Conservation (phyloP, 345 rosid genomes). For the Eucalyptus camaldulensis region DNA sequence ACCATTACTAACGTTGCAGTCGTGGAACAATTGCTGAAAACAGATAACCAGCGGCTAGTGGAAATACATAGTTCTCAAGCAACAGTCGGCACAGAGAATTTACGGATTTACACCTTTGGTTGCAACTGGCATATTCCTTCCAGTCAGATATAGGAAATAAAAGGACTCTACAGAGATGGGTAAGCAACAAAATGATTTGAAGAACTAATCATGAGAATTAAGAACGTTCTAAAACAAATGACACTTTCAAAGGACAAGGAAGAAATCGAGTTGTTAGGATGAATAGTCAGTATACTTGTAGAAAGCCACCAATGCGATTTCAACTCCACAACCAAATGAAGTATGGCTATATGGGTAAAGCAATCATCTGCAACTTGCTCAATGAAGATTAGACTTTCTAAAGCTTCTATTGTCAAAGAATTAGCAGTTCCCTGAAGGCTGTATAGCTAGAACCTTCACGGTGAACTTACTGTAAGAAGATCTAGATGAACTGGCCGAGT, state of each 20-base stretch:
- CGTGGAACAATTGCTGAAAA: neutral
- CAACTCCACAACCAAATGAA: neutral
- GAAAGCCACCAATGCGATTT: neutral
- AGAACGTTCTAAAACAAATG: neutral
- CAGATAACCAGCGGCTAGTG: neutral
- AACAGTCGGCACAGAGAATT: neutral
- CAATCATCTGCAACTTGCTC: neutral
- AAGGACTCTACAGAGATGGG: neutral
- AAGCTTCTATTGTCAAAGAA: neutral
- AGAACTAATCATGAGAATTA: neutral
- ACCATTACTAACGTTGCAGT: neutral
- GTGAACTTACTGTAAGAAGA: neutral
- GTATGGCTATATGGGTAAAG: neutral
- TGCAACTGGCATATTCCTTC: neutral
- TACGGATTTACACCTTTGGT: neutral
- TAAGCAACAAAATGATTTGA: neutral
- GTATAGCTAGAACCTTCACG: neutral
- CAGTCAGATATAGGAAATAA: neutral
- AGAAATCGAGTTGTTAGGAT: neutral
- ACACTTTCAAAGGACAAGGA: neutral
- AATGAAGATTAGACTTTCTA: neutral
- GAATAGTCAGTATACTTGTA: neutral
- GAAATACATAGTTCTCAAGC: neutral
- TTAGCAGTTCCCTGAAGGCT: neutral
- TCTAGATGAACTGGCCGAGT: neutral